phyloP scores from a whole-genome alignment of 805 yeast genomes.

The Candida khao-thaluensis region DNA sequence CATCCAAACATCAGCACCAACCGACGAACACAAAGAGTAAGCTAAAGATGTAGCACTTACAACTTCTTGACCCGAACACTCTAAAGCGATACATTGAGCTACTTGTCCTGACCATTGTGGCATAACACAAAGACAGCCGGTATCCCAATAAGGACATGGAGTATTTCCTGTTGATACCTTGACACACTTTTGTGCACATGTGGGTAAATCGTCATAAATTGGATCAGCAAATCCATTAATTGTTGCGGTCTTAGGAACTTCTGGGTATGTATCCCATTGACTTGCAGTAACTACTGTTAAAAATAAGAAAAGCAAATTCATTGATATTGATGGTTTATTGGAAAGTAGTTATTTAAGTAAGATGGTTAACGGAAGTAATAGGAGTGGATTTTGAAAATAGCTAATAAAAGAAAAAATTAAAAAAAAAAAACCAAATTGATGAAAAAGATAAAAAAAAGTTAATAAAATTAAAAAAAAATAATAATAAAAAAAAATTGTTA shows the following conservation, averaged over 20 bases:
- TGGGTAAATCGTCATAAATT: constrained; percentile 35
- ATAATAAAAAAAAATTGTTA: too few relatives aligned
- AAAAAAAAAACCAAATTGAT: constrained; percentile 1
- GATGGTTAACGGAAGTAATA: too few relatives aligned
- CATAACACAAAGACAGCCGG: constrained; percentile 51
- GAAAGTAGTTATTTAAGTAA: not conserved
- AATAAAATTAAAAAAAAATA: too few relatives aligned
- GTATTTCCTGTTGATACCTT: constrained; percentile 37
- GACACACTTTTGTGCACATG: constrained; percentile 45
- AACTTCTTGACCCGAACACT: constrained; percentile 38
- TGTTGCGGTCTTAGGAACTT: constrained; percentile 46
- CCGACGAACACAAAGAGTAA: constrained; percentile 38
- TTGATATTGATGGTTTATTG: not conserved
- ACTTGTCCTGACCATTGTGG: constrained; percentile 46
- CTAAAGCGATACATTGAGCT: constrained; percentile 40
- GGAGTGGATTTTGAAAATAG: too few relatives aligned
- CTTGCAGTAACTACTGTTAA: constrained; percentile 20
- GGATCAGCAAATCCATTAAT: constrained; percentile 52
- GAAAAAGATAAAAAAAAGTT: too few relatives aligned
- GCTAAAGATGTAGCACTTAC: constrained; percentile 41
- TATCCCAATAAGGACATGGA: constrained; percentile 54
- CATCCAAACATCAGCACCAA: constrained; percentile 34
- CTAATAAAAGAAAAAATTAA: too few relatives aligned
- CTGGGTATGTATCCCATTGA: constrained; percentile 45
- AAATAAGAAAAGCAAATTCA: constrained; percentile 10